phyloP scores from a whole-genome alignment of 768 basidiomycete genomes.

The Trametes elegans region DNA sequence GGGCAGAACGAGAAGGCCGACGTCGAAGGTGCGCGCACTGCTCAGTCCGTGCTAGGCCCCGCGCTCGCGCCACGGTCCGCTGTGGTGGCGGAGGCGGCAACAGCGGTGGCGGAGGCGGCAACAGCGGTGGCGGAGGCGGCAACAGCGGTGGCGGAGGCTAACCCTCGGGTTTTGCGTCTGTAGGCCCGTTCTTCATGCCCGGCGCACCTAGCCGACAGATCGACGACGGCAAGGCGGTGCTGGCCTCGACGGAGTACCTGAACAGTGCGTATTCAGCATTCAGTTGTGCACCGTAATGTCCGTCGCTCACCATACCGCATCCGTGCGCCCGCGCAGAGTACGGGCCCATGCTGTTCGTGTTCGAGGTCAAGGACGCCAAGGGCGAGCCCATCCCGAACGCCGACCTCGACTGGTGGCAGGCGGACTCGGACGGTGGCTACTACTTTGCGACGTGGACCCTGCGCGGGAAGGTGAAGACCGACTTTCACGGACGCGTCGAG shows the following conservation, averaged over 20 bases:
- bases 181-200: slow-evolving; percentile 27
- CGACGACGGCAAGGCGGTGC: slow-evolving; percentile 27
- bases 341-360: slow-evolving; percentile 19
- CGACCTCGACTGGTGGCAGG: slow-evolving; percentile 28
- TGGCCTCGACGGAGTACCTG: slow-evolving; percentile 18
- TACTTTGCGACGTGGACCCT: slow-evolving; percentile 21
- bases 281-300: too few relatives aligned
- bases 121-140: too few relatives aligned
- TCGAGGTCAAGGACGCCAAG: slow-evolving; percentile 21
- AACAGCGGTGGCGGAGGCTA: too few relatives aligned
- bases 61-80: too few relatives aligned
- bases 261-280: slow-evolving; percentile 17
- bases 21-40: slow-evolving; percentile 11
- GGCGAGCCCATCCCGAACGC: slow-evolving; percentile 25
- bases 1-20: slow-evolving; percentile 14
- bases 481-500: slow-evolving; percentile 22
- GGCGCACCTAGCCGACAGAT: slow-evolving; percentile 24
- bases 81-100: too few relatives aligned
- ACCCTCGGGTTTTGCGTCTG: too few relatives aligned
- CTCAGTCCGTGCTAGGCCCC: not conserved
- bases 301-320: not conserved
- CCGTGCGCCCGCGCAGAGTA: slow-evolving; percentile 3
- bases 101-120: not conserved
- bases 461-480: slow-evolving; percentile 24
- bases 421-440: slow-evolving; percentile 23